phyloP scores from a whole-genome alignment of 2,329 filamentous ascomycete species.

The Calonectria ilicicola region DNA sequence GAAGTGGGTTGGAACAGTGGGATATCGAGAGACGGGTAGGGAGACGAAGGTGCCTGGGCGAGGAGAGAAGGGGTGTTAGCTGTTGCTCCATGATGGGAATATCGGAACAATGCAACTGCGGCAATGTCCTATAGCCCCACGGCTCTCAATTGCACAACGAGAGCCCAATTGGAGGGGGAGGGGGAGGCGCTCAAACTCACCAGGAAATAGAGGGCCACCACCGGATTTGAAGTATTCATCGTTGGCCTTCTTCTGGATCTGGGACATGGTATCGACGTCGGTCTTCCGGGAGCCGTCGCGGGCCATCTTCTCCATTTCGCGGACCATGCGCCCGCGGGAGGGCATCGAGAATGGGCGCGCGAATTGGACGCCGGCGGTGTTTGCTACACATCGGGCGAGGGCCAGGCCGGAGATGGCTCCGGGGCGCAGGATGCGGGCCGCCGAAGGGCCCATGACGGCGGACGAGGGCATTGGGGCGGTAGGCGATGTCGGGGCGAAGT shows the following conservation, averaged over 20 bases:
- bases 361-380: constrained; percentile 36
- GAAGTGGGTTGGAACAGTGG: constrained; percentile 44
- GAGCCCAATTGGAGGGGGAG: background rate
- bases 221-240: constrained; percentile 49
- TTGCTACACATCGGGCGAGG: constrained; percentile 33
- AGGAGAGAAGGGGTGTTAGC: background rate
- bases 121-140: background rate
- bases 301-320: constrained; percentile 44
- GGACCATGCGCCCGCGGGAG: constrained; percentile 39
- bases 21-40: constrained; percentile 52
- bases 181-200: constrained; percentile 33
- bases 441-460: constrained; percentile 29
- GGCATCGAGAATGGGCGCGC: constrained; percentile 43
- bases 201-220: constrained; percentile 50
- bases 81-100: too few relatives aligned
- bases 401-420: constrained; percentile 22
- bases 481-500: background rate
- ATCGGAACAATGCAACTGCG: too few relatives aligned
- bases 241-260: constrained; percentile 46
- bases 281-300: constrained; percentile 38
- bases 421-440: constrained; percentile 35
- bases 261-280: constrained; percentile 45
- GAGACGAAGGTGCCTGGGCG: constrained; percentile 61
- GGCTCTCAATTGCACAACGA: constrained; percentile 12
- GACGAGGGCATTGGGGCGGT: constrained; percentile 31